phyloP scores from a whole-genome alignment of 208 protist species.

The Trichomonas tenax region DNA sequence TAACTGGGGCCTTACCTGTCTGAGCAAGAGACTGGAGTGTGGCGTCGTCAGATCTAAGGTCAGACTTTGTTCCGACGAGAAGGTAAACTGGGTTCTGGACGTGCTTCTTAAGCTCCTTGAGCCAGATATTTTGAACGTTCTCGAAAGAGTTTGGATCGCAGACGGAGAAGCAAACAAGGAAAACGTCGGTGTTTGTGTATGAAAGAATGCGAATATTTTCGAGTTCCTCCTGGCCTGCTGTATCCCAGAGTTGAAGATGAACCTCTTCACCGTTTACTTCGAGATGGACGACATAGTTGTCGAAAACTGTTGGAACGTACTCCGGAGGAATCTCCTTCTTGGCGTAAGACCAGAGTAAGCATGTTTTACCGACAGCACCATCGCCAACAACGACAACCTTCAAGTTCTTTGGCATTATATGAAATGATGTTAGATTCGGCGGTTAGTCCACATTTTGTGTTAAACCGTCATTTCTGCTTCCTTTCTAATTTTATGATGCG shows the following conservation, averaged over 20 bases:
- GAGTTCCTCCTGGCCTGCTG: conserved; percentile 37
- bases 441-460: background rate
- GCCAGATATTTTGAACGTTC: conserved; percentile 54
- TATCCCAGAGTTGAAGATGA: conserved; percentile 34
- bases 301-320: conserved; percentile 40
- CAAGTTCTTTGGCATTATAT: conserved; percentile 21
- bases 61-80: conserved; percentile 66
- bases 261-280: conserved; percentile 29
- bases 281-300: conserved; percentile 35
- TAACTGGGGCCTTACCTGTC: conserved; percentile 37
- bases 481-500: too few relatives aligned
- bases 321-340: conserved; percentile 56
- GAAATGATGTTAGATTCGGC: background rate
- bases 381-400: conserved; percentile 62
- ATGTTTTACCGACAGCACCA: conserved; percentile 61
- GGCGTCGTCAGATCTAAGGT: conserved; percentile 46
- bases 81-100: conserved; percentile 47
- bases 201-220: conserved; percentile 30
- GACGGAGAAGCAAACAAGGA: conserved; percentile 54
- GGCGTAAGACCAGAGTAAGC: conserved; percentile 57
- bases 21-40: conserved; percentile 30
- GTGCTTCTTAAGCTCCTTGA: conserved; percentile 34
- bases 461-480: background rate
- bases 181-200: conserved; percentile 52
- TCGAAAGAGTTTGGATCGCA: conserved; percentile 45